phyloP scores from a whole-genome alignment of 2,329 filamentous ascomycete genomes.

The Phyllosticta ampelicida region DNA sequence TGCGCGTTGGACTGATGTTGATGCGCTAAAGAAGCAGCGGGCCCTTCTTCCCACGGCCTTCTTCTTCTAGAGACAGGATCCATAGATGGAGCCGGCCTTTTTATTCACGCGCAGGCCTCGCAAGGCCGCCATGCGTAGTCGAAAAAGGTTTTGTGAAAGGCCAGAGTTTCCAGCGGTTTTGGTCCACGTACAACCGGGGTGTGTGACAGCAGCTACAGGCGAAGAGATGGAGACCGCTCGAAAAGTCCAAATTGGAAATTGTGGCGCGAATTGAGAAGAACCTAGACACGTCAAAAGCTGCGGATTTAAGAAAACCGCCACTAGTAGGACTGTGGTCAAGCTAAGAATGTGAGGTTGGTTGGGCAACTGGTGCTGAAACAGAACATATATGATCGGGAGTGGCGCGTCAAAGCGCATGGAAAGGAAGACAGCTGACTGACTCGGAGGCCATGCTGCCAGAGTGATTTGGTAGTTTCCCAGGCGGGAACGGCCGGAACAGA shows the following conservation, averaged over 20 bases:
- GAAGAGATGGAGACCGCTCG: neutral
- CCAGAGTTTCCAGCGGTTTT: neutral
- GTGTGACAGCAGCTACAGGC: neutral
- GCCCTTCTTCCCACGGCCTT: constrained; percentile 23
- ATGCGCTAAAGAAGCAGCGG: neutral
- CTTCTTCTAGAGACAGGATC: constrained; percentile 20
- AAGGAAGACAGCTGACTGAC: neutral
- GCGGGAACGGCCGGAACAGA: constrained; percentile 10
- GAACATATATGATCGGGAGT: neutral
- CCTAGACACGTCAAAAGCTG: neutral
- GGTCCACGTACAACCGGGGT: neutral
- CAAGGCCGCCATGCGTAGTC: constrained; percentile 19
- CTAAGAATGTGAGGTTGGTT: neutral
- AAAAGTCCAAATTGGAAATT: neutral
- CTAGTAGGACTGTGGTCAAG: neutral
- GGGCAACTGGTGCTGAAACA: neutral
- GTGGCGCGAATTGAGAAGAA: neutral
- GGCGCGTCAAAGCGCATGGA: neutral
- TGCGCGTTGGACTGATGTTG: neutral
- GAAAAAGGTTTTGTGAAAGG: neutral
- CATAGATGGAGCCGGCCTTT: constrained; percentile 19
- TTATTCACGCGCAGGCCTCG: constrained; percentile 13
- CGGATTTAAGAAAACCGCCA: neutral
- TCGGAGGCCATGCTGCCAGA: neutral
- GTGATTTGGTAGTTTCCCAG: neutral